Conservation (phyloP, 2,329 filamentous ascomycete genomes). For the Ceratocystis colombiana region DNA sequence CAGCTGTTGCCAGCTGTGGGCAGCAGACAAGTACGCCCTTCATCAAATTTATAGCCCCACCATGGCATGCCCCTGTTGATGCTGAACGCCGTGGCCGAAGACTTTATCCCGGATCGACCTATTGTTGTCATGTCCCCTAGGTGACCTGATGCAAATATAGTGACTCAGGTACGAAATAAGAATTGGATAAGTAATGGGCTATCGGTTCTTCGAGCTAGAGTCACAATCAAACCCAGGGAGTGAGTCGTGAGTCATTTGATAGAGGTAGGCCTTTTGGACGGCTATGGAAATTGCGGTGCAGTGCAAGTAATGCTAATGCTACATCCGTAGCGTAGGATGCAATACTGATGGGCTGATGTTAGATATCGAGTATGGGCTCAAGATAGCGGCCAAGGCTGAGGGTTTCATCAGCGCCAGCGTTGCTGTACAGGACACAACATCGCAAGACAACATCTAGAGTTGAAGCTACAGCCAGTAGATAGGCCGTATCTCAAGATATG, state of each 20-base stretch:
- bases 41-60: background rate
- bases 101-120: constrained; percentile 1
- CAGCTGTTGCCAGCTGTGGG: background rate
- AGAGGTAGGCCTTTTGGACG: background rate
- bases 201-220: background rate
- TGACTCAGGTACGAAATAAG: too few relatives aligned
- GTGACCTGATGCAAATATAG: background rate
- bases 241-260: background rate
- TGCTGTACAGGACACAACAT: background rate
- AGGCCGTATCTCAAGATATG: background rate
- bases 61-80: constrained; percentile 5
- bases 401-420: background rate
- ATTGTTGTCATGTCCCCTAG: background rate
- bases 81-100: constrained; percentile 7
- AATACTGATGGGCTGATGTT: background rate
- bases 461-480: background rate
- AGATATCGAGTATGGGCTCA: background rate
- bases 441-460: background rate
- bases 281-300: too few relatives aligned
- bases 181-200: background rate
- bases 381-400: background rate
- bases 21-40: too few relatives aligned
- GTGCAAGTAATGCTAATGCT: background rate
- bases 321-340: background rate
- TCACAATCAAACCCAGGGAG: background rate